These are phyloP conservation scores for Meira nashicola DNA, from an alignment of 1,284 basidiomycete species.

Conservation along the genomic window DNA sequence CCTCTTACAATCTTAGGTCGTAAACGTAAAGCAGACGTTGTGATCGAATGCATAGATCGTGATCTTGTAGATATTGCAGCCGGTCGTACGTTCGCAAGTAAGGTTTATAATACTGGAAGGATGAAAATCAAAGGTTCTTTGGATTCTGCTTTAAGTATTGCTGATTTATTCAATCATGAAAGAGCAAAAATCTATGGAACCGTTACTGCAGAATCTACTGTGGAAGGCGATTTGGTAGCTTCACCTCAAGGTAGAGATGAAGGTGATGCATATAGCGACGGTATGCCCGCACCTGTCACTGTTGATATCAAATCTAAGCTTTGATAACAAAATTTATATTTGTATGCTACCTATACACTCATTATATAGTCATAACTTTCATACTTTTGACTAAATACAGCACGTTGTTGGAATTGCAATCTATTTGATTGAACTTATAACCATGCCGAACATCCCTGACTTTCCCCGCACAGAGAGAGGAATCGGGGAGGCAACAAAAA, in stretches of 20 bases:
- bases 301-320: slow-evolving; percentile 2
- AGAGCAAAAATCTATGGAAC: slow-evolving; percentile 40
- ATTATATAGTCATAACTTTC: too few species aligned
- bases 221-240: background rate
- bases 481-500: too few species aligned
- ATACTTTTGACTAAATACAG: too few species aligned
- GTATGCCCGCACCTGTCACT: slow-evolving; percentile 29
- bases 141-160: slow-evolving; percentile 34
- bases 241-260: slow-evolving; percentile 10
- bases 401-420: too few species aligned
- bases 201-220: slow-evolving; percentile 14
- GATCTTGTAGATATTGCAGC: slow-evolving; percentile 47
- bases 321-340: too few species aligned
- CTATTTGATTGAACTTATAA: too few species aligned
- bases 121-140: slow-evolving; percentile 45
- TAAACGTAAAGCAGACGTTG: slow-evolving; percentile 42
- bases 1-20: slow-evolving; percentile 37
- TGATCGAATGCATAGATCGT: slow-evolving; percentile 43
- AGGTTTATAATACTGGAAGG: slow-evolving; percentile 37
- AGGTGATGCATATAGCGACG: slow-evolving; percentile 27
- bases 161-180: slow-evolving; percentile 40
- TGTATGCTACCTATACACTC: too few species aligned
- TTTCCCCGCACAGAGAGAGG: too few species aligned
- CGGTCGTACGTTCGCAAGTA: slow-evolving; percentile 36
- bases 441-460: too few species aligned